phyloP scores from a whole-genome alignment of 108 stramenopile genomes.

The Parmales sp. region DNA sequence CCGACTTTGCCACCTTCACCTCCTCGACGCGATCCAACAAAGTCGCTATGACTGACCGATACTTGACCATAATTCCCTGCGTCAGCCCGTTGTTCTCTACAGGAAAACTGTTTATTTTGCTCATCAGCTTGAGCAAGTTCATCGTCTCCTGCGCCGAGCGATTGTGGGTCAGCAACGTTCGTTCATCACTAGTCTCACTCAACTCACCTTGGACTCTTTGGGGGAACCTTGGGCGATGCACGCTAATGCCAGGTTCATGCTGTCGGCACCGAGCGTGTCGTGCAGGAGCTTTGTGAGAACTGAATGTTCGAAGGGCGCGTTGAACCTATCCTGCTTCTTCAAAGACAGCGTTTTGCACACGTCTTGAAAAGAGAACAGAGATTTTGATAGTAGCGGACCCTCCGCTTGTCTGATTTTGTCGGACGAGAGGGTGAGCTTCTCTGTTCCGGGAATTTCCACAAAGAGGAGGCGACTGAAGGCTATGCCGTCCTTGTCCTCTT shows the following conservation, averaged over 20 bases:
- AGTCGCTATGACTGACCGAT: not conserved
- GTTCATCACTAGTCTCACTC: not conserved
- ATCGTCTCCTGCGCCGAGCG: not conserved
- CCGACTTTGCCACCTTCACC: not conserved
- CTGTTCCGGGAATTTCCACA: not conserved
- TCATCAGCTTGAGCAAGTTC: not conserved
- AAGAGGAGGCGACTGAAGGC: not conserved
- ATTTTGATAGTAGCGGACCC: not conserved
- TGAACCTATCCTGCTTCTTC: not conserved
- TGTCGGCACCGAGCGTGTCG: not conserved
- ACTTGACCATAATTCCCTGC: conserved; percentile 7
- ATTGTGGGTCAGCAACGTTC: not conserved
- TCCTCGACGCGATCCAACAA: not conserved
- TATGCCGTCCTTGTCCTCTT: not conserved
- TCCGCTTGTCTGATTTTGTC: not conserved
- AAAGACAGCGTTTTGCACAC: not conserved
- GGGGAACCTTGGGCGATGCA: not conserved
- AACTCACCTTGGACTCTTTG: not conserved
- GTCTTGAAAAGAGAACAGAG: not conserved
- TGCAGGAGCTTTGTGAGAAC: not conserved
- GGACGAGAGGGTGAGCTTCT: not conserved
- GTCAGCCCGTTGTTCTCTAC: not conserved
- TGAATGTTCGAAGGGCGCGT: not conserved
- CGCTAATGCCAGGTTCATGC: not conserved
- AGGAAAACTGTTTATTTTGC: not conserved